phyloP scores from a whole-genome alignment of 2,329 filamentous ascomycete species.

The Aureobasidium pullulans region DNA sequence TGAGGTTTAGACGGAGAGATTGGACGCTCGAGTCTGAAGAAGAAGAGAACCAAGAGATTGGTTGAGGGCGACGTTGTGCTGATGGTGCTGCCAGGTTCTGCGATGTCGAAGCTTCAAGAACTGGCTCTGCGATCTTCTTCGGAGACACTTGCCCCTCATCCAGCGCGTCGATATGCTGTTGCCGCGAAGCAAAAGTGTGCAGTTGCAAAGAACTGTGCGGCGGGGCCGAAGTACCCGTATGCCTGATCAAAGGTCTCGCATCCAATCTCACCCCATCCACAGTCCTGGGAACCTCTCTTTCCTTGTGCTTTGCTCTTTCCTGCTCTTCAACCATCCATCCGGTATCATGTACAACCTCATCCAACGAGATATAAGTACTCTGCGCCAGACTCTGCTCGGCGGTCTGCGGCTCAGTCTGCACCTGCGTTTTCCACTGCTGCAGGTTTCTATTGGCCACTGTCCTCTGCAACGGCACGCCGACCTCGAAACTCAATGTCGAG shows the following conservation, averaged over 20 bases:
- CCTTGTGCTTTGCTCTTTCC: neutral
- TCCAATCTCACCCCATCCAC: neutral
- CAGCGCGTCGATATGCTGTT: neutral
- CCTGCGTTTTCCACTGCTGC: neutral
- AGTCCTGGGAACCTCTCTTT: neutral
- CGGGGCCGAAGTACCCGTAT: neutral
- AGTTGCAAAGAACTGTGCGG: neutral
- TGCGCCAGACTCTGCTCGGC: neutral
- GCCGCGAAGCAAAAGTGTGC: neutral
- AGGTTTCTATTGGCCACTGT: neutral
- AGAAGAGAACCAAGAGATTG: neutral
- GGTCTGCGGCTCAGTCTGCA: neutral
- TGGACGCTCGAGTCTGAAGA: neutral
- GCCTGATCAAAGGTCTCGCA: conserved; percentile 1
- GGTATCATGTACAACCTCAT: neutral
- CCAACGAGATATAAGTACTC: neutral
- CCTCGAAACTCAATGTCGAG: neutral
- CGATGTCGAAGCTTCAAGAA: no score
- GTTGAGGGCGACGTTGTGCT: neutral
- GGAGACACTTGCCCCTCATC: neutral
- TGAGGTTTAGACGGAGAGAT: neutral
- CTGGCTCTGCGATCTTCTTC: neutral
- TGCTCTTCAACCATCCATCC: neutral
- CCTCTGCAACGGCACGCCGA: neutral
- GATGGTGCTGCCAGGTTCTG: neutral